Evolutionary conservation across 1,284 basidiomycete species (phyloP), one percentile per base, ranked within the genome.

Genomic region (Ustilago tritici): DNA sequence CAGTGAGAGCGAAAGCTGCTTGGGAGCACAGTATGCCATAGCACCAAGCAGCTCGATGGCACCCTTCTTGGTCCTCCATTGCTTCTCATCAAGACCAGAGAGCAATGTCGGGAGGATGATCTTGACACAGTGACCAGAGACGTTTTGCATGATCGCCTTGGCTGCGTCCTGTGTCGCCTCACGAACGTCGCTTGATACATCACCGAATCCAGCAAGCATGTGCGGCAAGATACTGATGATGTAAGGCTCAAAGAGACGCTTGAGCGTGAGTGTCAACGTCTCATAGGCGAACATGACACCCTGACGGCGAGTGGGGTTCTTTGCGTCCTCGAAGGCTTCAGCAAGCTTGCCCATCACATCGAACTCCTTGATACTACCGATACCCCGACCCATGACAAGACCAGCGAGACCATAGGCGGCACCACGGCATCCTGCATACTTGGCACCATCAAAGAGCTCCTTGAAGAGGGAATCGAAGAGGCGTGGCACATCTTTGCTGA

Each of bases 11-110:
- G 97, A 98, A 14, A 99, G 90, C 87, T 99, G 97, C 57, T 92
- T 91, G 2, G 96, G 97, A 7, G 97, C 95, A 87, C 96, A 97
- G 87, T 96, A 99, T 0, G 97, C 97, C 95, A 99, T 99, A 88
- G 95, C 93, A 41, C 97, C 97, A 63, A 99, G 89, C n/a, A 99
- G 88, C 86, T 99, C 97, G 77, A 99, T 98, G 3, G 95, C 96
- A 90, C 97, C 88, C 86, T 98, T 98, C 89, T 99, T 99, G 2
- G 95, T 95, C 34, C 96, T 90, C 97, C 97, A 99, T 86, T 99
- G 97, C 86, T 98, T 98, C 87, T 99, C 97, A 79, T 98, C 95
- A 55, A 99, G 89, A 40, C 95, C 96, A 40, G 92, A 92, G 6
- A 99, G 89, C 9, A 99, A 87, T 1, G 93, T 92, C 0, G 97